These are phyloP conservation scores for Silene noctiflora DNA, from an alignment of 179 eudicot genomes.

Conservation along the genomic window DNA sequence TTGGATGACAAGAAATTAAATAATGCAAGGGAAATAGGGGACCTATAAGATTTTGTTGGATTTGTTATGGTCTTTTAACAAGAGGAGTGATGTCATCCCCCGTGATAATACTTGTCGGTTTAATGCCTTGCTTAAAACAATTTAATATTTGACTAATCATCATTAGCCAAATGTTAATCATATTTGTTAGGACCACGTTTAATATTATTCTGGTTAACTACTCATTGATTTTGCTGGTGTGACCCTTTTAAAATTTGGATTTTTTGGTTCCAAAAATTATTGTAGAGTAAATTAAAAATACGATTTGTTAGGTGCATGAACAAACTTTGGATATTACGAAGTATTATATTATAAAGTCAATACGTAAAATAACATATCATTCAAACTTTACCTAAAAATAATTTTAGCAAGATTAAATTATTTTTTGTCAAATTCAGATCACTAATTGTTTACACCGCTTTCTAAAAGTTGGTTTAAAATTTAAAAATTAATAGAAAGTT, in stretches of 20 bases:
- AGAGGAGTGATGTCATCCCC: conserved; percentile 26
- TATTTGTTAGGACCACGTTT: background rate
- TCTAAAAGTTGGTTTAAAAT: too few relatives aligned
- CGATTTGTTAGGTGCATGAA: background rate
- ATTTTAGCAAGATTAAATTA: too few relatives aligned
- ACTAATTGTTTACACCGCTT: too few relatives aligned
- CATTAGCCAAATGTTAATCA: background rate
- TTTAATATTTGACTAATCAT: conserved; percentile 6
- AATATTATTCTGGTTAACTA: background rate
- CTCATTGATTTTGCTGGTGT: conserved; percentile 7
- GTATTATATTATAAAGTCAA: too few relatives aligned
- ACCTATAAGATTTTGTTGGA: conserved; percentile 26
- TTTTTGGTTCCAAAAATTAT: too few relatives aligned
- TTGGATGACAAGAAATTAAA: background rate
- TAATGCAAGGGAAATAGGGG: background rate
- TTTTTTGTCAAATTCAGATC: too few relatives aligned
- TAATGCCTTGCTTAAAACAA: conserved; percentile 19
- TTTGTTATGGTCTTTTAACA: conserved; percentile 12
- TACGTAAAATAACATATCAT: too few relatives aligned
- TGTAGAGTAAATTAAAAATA: background rate
- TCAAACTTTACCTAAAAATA: too few relatives aligned
- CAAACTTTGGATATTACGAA: background rate
- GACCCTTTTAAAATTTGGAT: background rate
- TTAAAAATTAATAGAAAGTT: too few relatives aligned
- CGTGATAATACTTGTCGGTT: conserved; percentile 35